Conservation (phyloP, 2,329 filamentous ascomycete species). For the Botrytis fabae region DNA sequence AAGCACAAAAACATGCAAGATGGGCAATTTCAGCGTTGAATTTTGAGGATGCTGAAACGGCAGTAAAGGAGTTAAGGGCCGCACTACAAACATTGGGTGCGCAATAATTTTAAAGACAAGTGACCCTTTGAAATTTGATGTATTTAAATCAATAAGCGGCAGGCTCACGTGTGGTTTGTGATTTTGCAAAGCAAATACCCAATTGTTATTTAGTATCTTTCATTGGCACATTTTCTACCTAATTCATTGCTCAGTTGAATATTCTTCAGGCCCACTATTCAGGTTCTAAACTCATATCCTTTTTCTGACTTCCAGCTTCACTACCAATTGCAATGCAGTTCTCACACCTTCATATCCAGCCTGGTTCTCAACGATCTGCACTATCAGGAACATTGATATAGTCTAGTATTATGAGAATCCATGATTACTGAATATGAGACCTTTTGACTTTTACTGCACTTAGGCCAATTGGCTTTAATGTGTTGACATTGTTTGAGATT, state of each 20-base stretch:
- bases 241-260: background rate
- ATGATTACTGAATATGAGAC: background rate
- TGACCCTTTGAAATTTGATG: background rate
- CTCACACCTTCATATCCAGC: background rate
- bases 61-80: slow-evolving; percentile 77
- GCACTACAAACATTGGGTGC: slow-evolving; percentile 56
- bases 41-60: slow-evolving; percentile 92
- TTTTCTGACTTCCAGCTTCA: background rate
- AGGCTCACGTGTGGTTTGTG: background rate
- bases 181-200: slow-evolving; percentile 9
- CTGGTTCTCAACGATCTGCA: background rate
- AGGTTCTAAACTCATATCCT: background rate
- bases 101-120: slow-evolving; percentile 23
- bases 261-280: background rate
- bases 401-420: background rate
- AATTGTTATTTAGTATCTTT: background rate
- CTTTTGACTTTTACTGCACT: background rate
- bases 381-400: background rate
- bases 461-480: background rate
- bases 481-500: background rate
- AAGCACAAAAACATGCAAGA: slow-evolving; percentile 92
- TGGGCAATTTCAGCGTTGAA: slow-evolving; percentile 97
- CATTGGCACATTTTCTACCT: background rate
- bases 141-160: background rate
- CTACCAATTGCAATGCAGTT: background rate